phyloP scores from a whole-genome alignment of 2,329 filamentous ascomycete species.

The Fusarium begoniae region DNA sequence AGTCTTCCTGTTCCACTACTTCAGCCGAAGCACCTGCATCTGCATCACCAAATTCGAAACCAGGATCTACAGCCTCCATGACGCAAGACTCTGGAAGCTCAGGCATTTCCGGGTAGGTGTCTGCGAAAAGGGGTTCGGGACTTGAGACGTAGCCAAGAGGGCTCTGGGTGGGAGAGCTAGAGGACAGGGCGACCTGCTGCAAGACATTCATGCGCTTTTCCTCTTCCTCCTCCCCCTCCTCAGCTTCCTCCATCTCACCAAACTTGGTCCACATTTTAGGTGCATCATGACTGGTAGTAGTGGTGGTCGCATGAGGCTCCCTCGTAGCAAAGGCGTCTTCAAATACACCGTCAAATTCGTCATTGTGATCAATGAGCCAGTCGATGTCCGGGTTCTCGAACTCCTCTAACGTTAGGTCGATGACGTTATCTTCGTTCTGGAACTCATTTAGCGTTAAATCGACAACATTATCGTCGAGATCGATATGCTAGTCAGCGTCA shows the following conservation, averaged over 20 bases:
- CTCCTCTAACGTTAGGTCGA: conserved; percentile 3
- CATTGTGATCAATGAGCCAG: neutral
- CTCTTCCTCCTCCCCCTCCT: neutral
- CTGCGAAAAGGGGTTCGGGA: neutral
- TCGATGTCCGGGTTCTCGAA: neutral
- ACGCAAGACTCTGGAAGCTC: neutral
- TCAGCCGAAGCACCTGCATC: conserved; percentile 5
- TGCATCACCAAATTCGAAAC: neutral
- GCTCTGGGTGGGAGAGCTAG: conserved; percentile 3
- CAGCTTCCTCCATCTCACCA: conserved; percentile 10
- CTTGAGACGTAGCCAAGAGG: neutral
- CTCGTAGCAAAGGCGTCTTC: conserved; percentile 5
- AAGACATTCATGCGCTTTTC: conserved; percentile 11
- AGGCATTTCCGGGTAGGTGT: conserved; percentile 8
- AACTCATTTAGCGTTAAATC: conserved; percentile 7
- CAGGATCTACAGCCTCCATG: neutral
- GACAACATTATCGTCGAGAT: conserved; percentile 5
- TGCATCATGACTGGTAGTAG: neutral
- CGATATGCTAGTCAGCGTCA: conserved; percentile 9
- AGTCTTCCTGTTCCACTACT: neutral
- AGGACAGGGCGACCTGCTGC: conserved; percentile 6
- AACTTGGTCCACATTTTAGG: conserved; percentile 32
- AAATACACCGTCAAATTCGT: conserved; percentile 14
- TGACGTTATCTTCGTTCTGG: conserved; percentile 1
- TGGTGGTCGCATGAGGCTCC: neutral